A percentile compares a stretch with the other conserved stretches of the same genome.
Conservation (phyloP, 2,329 filamentous ascomycete species). For the Coniochaeta ligniaria region DNA sequence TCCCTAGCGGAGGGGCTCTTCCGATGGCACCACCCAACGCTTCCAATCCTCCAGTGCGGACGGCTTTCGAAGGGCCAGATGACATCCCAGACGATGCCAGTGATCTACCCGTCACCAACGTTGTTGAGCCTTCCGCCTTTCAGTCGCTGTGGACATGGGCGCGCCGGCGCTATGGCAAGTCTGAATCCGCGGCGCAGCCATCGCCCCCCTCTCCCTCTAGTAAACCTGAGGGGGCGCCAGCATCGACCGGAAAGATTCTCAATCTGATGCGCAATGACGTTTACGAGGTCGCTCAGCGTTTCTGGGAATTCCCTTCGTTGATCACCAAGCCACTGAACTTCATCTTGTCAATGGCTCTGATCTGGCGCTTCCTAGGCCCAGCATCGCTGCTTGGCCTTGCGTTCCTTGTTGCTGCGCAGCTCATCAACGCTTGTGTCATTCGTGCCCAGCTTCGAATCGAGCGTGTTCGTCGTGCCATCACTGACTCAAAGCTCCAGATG, state of each 20-base stretch:
- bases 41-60: neutral
- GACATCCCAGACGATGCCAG: conserved; percentile 10
- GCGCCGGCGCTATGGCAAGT: conserved; percentile 4
- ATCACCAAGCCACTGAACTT: conserved; percentile 71
- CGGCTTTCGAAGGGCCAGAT: conserved; percentile 4
- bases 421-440: conserved; percentile 62
- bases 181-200: conserved; percentile 27
- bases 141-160: conserved; percentile 8
- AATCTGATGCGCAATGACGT: conserved; percentile 79
- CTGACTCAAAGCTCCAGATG: conserved; percentile 71
- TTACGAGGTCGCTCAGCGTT: conserved; percentile 74
- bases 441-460: conserved; percentile 62
- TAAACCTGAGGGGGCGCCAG: conserved; percentile 32
- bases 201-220: neutral
- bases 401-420: conserved; percentile 61
- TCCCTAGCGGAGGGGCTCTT: conserved; percentile 24
- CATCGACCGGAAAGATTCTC: conserved; percentile 84
- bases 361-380: conserved; percentile 75
- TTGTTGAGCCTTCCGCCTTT: conserved; percentile 1
- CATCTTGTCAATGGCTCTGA: conserved; percentile 64
- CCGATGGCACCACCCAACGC: neutral
- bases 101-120: neutral
- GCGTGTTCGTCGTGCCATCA: conserved; percentile 61
- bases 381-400: conserved; percentile 68
- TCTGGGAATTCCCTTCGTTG: conserved; percentile 80